Base-by-base conservation (phyloP, 83 land plant genomes). In the Larix sibirica region DNA sequence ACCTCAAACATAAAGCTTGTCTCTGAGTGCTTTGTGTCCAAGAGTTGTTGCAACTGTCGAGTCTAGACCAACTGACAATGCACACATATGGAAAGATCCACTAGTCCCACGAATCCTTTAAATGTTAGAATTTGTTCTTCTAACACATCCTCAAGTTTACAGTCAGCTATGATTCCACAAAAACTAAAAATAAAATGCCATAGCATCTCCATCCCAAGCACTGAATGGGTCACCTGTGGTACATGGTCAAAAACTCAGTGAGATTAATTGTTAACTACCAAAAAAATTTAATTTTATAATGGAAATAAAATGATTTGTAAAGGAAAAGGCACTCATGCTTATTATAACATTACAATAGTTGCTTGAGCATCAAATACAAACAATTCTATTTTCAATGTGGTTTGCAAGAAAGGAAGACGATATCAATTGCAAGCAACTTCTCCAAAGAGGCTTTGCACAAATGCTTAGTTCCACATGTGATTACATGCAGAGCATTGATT, bases 1-100 rank as follows among this genome's bases (percentile, higher is more conserved):
- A 7, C 54, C 98, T 91, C 36, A 96, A 75, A 44, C 95, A 85
- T 13, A 96, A 40, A 95, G 94, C 80, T 95, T 90, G 20, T 97
- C 96, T 20, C 99, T 96, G 63, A 97, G 91, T 26, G 96, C 98
- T 86, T 85, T 96, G 79, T 95, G 96, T 79, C 95, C 95, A 47
- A 95, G 85, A 24, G 96, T 95, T 6, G 98, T 96, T 7, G 99
- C 98, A 77, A 97, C 96, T 16, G 98, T 89, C 8, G 99, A 97
- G 83, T 97, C 99, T 9, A 97, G 96, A 60, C 99, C 99, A 0
- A 98, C 98, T 17, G 99, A 97, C 40, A 95, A 81, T 1, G 98
- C 99, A 89, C 98, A 97, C 0, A 97, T 0, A 95, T 90, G 31
- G 89, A 98, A 90, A 92, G 95, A 50, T 95, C 98, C 0, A 90